Percentiles rank a stretch among this genome's conserved stretches.
phyloP scores from a whole-genome alignment of 306 rosid species.

The Rosa multiflora region DNA sequence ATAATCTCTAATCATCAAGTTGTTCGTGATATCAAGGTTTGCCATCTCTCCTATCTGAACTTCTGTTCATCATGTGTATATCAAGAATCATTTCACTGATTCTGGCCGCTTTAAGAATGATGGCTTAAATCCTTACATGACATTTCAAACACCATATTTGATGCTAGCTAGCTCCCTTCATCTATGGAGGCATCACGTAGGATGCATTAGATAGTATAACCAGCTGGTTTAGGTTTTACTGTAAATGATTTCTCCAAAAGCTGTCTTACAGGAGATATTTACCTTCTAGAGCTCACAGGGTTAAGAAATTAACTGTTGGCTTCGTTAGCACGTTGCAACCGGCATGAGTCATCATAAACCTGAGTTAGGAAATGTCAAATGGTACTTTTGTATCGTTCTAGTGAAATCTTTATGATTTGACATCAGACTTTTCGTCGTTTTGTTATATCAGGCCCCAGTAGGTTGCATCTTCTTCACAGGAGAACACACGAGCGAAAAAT shows the following conservation, averaged over 20 bases:
- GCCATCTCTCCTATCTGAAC: not conserved
- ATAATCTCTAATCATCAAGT: slow-evolving; percentile 53
- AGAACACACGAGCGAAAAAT: slow-evolving; percentile 89
- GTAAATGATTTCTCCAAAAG: not conserved
- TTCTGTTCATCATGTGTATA: not conserved
- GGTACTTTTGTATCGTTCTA: not conserved
- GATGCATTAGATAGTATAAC: slow-evolving; percentile 1
- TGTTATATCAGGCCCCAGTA: slow-evolving; percentile 59
- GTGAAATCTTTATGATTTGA: not conserved
- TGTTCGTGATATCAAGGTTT: slow-evolving; percentile 67
- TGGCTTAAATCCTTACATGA: not conserved
- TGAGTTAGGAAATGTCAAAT: not conserved
- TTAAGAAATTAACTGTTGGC: not conserved
- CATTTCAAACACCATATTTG: too few relatives aligned
- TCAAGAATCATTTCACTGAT: not conserved
- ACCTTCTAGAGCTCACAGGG: not conserved
- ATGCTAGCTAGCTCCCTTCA: not conserved
- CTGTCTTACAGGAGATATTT: not conserved
- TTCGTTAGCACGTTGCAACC: not conserved
- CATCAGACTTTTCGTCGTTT: not conserved
- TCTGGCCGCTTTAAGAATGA: not conserved
- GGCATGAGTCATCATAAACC: not conserved
- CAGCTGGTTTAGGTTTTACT: not conserved
- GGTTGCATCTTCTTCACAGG: slow-evolving; percentile 85
- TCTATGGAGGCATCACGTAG: not conserved